Evolutionary conservation across 1,139 yeast species (phyloP).

Genomic region (Geotrichum siamense): DNA sequence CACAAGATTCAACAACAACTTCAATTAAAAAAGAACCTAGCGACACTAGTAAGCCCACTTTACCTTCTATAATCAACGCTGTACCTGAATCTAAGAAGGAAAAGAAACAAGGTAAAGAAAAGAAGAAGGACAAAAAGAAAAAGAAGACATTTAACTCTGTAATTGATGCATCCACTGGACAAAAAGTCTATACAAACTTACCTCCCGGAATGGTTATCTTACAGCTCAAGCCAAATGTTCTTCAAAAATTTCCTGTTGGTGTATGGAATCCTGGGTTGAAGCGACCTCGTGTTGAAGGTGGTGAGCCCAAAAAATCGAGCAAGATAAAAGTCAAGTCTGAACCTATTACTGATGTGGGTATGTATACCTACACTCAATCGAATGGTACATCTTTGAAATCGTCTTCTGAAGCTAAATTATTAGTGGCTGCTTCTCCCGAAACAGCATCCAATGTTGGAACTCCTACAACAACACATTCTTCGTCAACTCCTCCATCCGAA

Average conservation of each 20-base stretch:
- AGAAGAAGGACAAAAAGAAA: slow-evolving; percentile 29
- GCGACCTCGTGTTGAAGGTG: slow-evolving; percentile 37
- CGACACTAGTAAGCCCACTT: neutral
- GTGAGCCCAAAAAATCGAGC: slow-evolving; percentile 20
- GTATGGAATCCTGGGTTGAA: slow-evolving; percentile 72
- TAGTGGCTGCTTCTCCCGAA: slow-evolving; percentile 10
- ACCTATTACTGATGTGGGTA: neutral
- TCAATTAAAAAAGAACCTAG: slow-evolving; percentile 20
- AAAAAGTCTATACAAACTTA: slow-evolving; percentile 25
- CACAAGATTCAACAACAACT: slow-evolving; percentile 18
- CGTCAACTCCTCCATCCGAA: slow-evolving; percentile 27
- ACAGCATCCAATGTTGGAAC: slow-evolving; percentile 31
- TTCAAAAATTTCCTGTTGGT: slow-evolving; percentile 67
- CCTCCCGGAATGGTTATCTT: slow-evolving; percentile 63
- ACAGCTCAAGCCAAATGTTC: slow-evolving; percentile 54
- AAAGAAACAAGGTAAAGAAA: slow-evolving; percentile 20
- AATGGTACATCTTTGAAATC: too few relatives aligned
- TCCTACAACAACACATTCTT: slow-evolving; percentile 34
- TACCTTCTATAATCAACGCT: slow-evolving; percentile 6
- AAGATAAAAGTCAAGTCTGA: slow-evolving; percentile 16
- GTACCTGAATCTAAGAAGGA: slow-evolving; percentile 17
- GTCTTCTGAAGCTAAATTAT: neutral
- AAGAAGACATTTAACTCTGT: slow-evolving; percentile 5
- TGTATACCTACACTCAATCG: neutral
- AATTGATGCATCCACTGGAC: slow-evolving; percentile 10